Evolutionary conservation across 2,329 filamentous ascomycete genomes (phyloP), one percentile per base, ranked within the genome.

Genomic region (Thielaviopsis ethacetica): DNA sequence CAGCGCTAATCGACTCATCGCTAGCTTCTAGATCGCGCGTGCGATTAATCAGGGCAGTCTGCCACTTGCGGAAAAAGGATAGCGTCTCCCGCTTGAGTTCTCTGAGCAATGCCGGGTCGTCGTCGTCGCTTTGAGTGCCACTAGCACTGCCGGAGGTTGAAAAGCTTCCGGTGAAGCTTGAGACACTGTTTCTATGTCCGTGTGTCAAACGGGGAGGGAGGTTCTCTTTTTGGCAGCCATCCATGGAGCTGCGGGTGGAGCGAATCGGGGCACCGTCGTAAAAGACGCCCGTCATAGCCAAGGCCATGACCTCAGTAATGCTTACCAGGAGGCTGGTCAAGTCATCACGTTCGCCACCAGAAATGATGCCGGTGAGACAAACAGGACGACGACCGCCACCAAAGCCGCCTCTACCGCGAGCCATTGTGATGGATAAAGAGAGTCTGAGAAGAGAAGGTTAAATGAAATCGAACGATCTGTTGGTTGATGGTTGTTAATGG

Each of bases 11-110:
- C 3, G 51, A 19, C 21, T 56, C 44, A 53, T 61, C 56, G 38
- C 24, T 53, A 21, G 50, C 56, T 30, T 61, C 57, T 12, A 90
- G 77, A 41, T 93, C 85, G 19, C 82, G 80, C 24, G 95, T 73
- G 15, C 90, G 80, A 59, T 81, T 77, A 49, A 88, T 73, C 10
- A 95, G 80, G 13, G 76, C 75, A 5, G 81, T 76, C 65, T 88
- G 81, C 91, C 91, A 97, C 63, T 88, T 85, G 60, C 86, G 82
- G 67, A 91, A 95, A 67, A 85, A 83, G 6, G 76, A 72, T 5
- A 94, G 68, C 1, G 83, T 78, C 58, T 85, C 83, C 62, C 79
- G 82, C 72, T 83, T 90, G 65, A 90, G 71, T 65, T 88, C 84
- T 60, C 77, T 72, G 62, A 85, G 76, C 60, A 75, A 70, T 4